Conservation (phyloP, 2,329 filamentous ascomycete species). For the Huntiella savannae region DNA sequence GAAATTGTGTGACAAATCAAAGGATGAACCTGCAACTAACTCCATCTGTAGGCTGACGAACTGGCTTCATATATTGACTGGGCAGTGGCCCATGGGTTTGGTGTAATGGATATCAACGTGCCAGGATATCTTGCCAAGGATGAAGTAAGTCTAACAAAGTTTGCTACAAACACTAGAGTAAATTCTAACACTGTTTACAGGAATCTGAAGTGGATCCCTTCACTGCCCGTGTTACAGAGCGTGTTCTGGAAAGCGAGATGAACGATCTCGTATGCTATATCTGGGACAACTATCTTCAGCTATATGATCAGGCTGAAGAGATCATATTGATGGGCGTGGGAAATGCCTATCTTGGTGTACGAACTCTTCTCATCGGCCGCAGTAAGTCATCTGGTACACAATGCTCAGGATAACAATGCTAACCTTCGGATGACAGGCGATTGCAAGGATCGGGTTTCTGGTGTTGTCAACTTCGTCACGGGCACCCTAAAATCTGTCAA, state of each 20-base stretch:
- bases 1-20: slow-evolving; percentile 12
- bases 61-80: slow-evolving; percentile 68
- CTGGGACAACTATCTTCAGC: slow-evolving; percentile 93
- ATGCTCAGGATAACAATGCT: neutral
- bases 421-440: slow-evolving; percentile 21
- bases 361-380: slow-evolving; percentile 60
- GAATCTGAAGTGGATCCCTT: slow-evolving; percentile 26
- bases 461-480: slow-evolving; percentile 65
- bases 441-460: slow-evolving; percentile 48
- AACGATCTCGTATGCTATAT: slow-evolving; percentile 67
- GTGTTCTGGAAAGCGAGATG: slow-evolving; percentile 35
- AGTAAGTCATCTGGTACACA: slow-evolving; percentile 27
- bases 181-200: neutral
- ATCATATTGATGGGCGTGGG: slow-evolving; percentile 79
- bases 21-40: neutral
- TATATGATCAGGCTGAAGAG: slow-evolving; percentile 48
- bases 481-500: slow-evolving; percentile 60
- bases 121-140: slow-evolving; percentile 54
- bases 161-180: neutral
- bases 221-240: slow-evolving; percentile 26
- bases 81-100: slow-evolving; percentile 59
- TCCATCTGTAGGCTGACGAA: slow-evolving; percentile 48
- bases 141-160: slow-evolving; percentile 21
- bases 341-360: slow-evolving; percentile 69
- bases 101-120: slow-evolving; percentile 79